Evolutionary conservation across 257 asterid genomes (phyloP).

Genomic region (Penstemon barbatus): DNA sequence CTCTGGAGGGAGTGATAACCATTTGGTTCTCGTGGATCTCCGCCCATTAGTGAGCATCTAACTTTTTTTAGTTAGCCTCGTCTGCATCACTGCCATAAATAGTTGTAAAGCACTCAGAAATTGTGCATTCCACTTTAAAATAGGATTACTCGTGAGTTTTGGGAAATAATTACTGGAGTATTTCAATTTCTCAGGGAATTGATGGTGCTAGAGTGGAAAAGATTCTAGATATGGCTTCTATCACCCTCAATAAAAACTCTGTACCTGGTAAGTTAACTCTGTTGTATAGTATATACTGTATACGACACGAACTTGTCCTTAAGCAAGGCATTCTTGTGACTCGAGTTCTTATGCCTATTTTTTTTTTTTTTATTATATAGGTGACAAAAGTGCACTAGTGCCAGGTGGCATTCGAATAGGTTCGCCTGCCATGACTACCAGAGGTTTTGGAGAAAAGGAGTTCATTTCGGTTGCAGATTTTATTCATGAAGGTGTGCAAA

Average conservation of each 20-base stretch:
- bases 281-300: background rate
- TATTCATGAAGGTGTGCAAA: constrained; percentile 88
- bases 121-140: too few species aligned
- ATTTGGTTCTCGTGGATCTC: constrained; percentile 94
- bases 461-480: constrained; percentile 70
- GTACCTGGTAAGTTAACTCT: constrained; percentile 70
- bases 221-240: constrained; percentile 92
- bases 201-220: constrained; percentile 98
- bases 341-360: constrained; percentile 8
- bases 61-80: background rate
- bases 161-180: too few species aligned
- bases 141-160: too few species aligned
- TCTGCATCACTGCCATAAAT: background rate
- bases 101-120: background rate
- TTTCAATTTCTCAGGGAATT: constrained; percentile 45
- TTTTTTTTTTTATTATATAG: constrained; percentile 31
- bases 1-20: constrained; percentile 97
- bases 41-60: constrained; percentile 69
- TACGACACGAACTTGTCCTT: background rate
- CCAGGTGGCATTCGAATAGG: constrained; percentile 98
- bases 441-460: constrained; percentile 77
- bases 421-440: constrained; percentile 91
- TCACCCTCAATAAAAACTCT: constrained; percentile 90
- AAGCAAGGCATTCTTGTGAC: background rate
- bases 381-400: constrained; percentile 88